These are phyloP conservation scores for Penicillium sp. DNA, from an alignment of 2,329 filamentous ascomycete species.

Conservation along the genomic window DNA sequence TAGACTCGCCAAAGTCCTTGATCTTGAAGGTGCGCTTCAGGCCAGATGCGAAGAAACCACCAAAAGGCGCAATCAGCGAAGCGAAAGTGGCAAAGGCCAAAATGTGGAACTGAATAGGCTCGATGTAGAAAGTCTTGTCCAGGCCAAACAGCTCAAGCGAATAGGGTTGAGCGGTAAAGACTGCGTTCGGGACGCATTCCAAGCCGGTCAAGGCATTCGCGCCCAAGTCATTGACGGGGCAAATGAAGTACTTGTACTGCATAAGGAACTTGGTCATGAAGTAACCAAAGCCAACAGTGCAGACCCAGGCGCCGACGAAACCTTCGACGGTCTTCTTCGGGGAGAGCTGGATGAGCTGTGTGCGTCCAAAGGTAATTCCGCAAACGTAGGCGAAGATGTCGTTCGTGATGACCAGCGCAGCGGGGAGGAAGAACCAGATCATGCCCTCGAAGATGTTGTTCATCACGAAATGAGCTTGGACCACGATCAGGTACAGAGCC, in stretches of 20 bases:
- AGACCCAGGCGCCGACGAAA: slow-evolving; percentile 93
- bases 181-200: slow-evolving; percentile 86
- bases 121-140: slow-evolving; percentile 71
- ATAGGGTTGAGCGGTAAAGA: slow-evolving; percentile 79
- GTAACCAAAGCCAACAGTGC: slow-evolving; percentile 85
- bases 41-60: slow-evolving; percentile 96
- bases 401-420: slow-evolving; percentile 93
- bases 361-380: slow-evolving; percentile 93
- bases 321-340: slow-evolving; percentile 99
- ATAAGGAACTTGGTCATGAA: slow-evolving; percentile 80
- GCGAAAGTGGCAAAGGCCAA: slow-evolving; percentile 89
- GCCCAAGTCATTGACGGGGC: slow-evolving; percentile 93
- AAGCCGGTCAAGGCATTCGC: slow-evolving; percentile 91
- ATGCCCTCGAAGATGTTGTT: slow-evolving; percentile 99
- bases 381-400: slow-evolving; percentile 98
- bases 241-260: slow-evolving; percentile 96
- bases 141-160: slow-evolving; percentile 70
- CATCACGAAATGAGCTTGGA: slow-evolving; percentile 99
- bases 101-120: slow-evolving; percentile 92
- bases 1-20: slow-evolving; percentile 98
- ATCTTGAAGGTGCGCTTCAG: slow-evolving; percentile 99
- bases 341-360: slow-evolving; percentile 95
- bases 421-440: slow-evolving; percentile 99
- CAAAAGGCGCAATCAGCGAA: slow-evolving; percentile 94
- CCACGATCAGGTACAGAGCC: slow-evolving; percentile 96